A percentile compares a stretch with the other conserved stretches of the same genome.
Evolutionary conservation across 139 green algal genomes (phyloP).

Genomic region (Chlorella sp.): DNA sequence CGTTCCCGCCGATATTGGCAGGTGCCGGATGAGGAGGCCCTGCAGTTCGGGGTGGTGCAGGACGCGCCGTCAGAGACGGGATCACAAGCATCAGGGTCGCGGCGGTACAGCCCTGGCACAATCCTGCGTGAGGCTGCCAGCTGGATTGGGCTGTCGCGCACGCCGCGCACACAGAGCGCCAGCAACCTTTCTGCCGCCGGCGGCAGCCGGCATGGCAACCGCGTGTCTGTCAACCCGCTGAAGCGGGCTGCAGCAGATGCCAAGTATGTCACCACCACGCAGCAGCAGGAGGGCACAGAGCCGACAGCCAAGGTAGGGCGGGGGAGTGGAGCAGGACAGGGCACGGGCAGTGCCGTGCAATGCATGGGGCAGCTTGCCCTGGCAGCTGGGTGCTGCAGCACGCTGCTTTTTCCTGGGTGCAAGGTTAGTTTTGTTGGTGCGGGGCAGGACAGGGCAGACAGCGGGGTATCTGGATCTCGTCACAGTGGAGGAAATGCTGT

Average conservation of each 20-base stretch:
- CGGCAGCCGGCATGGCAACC: neutral
- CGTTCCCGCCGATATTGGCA: neutral
- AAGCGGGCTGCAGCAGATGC: conserved; percentile 28
- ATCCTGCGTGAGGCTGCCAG: neutral
- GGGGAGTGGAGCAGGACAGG: no score
- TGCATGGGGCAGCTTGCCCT: neutral
- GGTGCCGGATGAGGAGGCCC: conserved; percentile 16
- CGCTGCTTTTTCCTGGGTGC: no score
- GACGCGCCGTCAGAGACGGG: conserved; percentile 6
- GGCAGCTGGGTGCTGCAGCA: neutral
- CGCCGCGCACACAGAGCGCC: neutral
- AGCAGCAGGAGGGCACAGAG: conserved; percentile 8
- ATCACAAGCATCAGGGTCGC: neutral
- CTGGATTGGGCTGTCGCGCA: conserved; percentile 5
- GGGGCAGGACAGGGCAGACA: no score
- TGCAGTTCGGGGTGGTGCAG: conserved; percentile 12
- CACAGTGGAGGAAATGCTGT: neutral
- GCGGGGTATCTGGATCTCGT: no score
- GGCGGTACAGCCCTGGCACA: neutral
- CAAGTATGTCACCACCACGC: conserved; percentile 6
- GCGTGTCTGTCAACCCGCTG: conserved; percentile 42
- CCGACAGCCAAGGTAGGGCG: neutral
- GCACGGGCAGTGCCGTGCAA: neutral
- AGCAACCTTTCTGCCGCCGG: neutral
- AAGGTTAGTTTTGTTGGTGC: no score